These are phyloP conservation scores for Capronia coronata DNA, from an alignment of 2,329 filamentous ascomycete genomes.

Conservation along the genomic window DNA sequence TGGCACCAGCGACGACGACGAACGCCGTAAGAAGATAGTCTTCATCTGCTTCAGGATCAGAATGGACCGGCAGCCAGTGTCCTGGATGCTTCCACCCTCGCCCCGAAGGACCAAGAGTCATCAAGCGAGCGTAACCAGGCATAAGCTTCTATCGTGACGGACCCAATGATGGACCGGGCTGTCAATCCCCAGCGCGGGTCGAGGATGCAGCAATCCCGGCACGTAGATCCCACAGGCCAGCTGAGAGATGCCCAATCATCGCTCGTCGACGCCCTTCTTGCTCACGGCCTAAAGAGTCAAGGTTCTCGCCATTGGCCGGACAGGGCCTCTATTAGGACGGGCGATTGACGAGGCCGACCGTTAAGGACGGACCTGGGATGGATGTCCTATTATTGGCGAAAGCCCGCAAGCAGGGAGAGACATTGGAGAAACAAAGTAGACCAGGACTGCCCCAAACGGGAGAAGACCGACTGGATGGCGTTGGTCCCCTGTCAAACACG, in stretches of 20 bases:
- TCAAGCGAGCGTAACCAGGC: background rate
- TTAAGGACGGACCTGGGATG: constrained; percentile 12
- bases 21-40: constrained; percentile 6
- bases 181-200: constrained; percentile 7
- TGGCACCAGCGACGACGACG: constrained; percentile 24
- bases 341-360: constrained; percentile 13
- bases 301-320: constrained; percentile 17
- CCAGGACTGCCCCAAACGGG: constrained; percentile 3
- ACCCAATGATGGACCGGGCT: background rate
- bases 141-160: constrained; percentile 17
- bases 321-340: constrained; percentile 9
- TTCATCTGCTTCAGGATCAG: background rate
- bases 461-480: background rate
- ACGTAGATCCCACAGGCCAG: background rate
- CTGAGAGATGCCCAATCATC: constrained; percentile 4
- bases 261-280: background rate
- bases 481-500: background rate
- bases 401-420: constrained; percentile 20
- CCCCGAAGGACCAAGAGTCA: too few species aligned
- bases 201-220: constrained; percentile 13
- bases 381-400: constrained; percentile 16
- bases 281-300: constrained; percentile 7
- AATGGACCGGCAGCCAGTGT: too few species aligned
- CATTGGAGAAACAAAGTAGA: constrained; percentile 16
- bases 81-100: too few species aligned